Evolutionary conservation across 768 basidiomycete genomes (phyloP).

Genomic region (Wakefieldia striispora): DNA sequence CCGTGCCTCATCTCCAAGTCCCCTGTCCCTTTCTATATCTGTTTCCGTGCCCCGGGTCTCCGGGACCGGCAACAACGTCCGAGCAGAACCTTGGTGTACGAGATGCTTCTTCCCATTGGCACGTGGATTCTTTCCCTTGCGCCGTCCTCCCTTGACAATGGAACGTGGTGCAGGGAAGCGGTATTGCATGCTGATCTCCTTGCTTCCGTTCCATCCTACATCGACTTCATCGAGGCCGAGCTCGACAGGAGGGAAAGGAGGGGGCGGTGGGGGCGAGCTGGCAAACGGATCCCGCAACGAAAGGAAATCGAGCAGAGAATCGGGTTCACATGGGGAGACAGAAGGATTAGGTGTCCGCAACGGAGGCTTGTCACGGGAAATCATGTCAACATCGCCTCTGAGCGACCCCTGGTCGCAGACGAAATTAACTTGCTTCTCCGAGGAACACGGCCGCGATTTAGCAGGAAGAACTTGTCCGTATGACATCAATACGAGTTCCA

Average conservation of each 20-base stretch:
- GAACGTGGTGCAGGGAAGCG: conserved; percentile 34
- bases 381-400: not conserved
- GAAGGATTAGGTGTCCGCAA: conserved; percentile 17
- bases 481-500: conserved; percentile 1
- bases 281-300: conserved; percentile 35
- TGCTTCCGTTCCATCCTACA: conserved; percentile 24
- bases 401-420: not conserved
- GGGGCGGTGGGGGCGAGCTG: conserved; percentile 32
- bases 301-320: conserved; percentile 32
- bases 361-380: conserved; percentile 1
- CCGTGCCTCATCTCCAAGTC: conserved; percentile 28
- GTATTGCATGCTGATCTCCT: conserved; percentile 28
- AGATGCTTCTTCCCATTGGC: conserved; percentile 22
- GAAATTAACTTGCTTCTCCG: conserved; percentile 7
- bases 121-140: conserved; percentile 16
- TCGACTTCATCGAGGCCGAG: conserved; percentile 30
- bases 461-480: conserved; percentile 22
- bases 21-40: conserved; percentile 16
- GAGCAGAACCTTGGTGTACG: conserved; percentile 27
- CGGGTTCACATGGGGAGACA: conserved; percentile 21
- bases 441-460: conserved; percentile 1
- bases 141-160: conserved; percentile 21
- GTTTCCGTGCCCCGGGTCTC: conserved; percentile 16
- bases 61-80: conserved; percentile 23
- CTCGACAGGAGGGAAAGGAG: conserved; percentile 26